Percentiles rank a stretch among this genome's conserved stretches.
Evolutionary conservation across 2,329 filamentous ascomycete genomes (phyloP).

Genomic region (Penicillium sp.): DNA sequence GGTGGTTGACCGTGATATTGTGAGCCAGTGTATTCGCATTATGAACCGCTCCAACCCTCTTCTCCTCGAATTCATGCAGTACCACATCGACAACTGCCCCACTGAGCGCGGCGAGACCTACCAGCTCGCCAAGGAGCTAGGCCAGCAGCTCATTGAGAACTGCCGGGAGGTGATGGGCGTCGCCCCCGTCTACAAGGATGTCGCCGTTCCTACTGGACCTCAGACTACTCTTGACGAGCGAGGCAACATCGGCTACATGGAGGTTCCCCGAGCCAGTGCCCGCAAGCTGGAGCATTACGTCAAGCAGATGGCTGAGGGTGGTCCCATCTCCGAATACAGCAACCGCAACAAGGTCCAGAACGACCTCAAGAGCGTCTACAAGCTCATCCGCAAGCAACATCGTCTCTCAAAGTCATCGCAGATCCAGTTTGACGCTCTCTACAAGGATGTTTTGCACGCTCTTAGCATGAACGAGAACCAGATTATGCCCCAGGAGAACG

Average conservation of each 20-base stretch:
- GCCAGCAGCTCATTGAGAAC: slow-evolving; percentile 90
- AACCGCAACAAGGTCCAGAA: slow-evolving; percentile 98
- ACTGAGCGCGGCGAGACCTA: slow-evolving; percentile 96
- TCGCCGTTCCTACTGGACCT: slow-evolving; percentile 83
- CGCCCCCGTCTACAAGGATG: slow-evolving; percentile 92
- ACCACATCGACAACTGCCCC: slow-evolving; percentile 98
- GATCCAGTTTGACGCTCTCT: slow-evolving; percentile 91
- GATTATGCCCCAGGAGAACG: slow-evolving; percentile 84
- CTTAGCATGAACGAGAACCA: slow-evolving; percentile 97
- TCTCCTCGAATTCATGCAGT: slow-evolving; percentile 98
- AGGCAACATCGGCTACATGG: slow-evolving; percentile 88
- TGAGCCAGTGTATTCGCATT: slow-evolving; percentile 96
- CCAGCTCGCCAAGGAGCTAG: slow-evolving; percentile 92
- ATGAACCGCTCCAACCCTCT: slow-evolving; percentile 99
- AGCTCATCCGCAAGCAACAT: slow-evolving; percentile 96
- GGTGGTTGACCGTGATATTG: slow-evolving; percentile 93
- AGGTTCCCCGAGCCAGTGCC: slow-evolving; percentile 79
- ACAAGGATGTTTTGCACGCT: slow-evolving; percentile 89
- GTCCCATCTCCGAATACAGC: slow-evolving; percentile 97
- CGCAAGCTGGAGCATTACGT: slow-evolving; percentile 98
- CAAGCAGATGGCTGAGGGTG: slow-evolving; percentile 95
- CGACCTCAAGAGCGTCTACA: slow-evolving; percentile 91
- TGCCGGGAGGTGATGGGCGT: slow-evolving; percentile 85
- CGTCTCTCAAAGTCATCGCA: slow-evolving; percentile 95
- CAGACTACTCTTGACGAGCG: slow-evolving; percentile 87